Conservation (phyloP, 352 stramenopile genomes). For the Pythium periplocum region DNA sequence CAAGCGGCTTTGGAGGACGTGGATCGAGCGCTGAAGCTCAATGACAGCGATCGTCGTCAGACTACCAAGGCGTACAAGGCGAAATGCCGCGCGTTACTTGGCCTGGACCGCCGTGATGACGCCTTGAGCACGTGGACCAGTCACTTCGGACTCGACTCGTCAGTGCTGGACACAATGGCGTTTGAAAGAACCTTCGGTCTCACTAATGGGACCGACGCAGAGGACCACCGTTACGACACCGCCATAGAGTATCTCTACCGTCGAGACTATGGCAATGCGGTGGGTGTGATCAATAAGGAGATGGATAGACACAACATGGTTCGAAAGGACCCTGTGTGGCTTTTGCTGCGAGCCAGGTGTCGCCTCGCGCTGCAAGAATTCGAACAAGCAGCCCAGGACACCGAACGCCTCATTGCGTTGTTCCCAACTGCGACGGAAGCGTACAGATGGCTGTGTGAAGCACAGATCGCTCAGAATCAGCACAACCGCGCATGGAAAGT, state of each 20-base stretch:
- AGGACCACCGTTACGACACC: slow-evolving; percentile 7
- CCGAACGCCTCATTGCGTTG: slow-evolving; percentile 15
- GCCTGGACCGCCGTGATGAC: background rate
- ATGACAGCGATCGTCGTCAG: background rate
- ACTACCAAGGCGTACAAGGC: background rate
- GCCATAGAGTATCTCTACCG: slow-evolving; percentile 12
- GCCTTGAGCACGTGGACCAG: slow-evolving; percentile 4
- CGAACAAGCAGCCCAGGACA: slow-evolving; percentile 8
- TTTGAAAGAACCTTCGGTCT: slow-evolving; percentile 13
- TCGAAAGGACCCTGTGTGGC: slow-evolving; percentile 15
- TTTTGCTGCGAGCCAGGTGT: slow-evolving; percentile 9
- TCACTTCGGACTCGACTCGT: slow-evolving; percentile 1
- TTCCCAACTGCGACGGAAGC: slow-evolving; percentile 12
- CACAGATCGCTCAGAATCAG: slow-evolving; percentile 7
- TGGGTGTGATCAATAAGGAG: slow-evolving; percentile 6
- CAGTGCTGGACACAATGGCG: slow-evolving; percentile 14
- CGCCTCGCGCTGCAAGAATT: slow-evolving; percentile 13
- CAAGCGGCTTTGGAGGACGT: slow-evolving; percentile 1
- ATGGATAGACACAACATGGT: slow-evolving; percentile 7
- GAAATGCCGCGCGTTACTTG: slow-evolving; percentile 10
- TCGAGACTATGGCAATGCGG: slow-evolving; percentile 16
- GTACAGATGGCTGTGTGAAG: slow-evolving; percentile 12
- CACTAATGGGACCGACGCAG: background rate
- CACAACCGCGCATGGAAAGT: slow-evolving; percentile 7
- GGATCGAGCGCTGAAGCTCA: background rate